Base-by-base conservation (phyloP, 1,284 basidiomycete genomes). In the Athelia psychrophila region DNA sequence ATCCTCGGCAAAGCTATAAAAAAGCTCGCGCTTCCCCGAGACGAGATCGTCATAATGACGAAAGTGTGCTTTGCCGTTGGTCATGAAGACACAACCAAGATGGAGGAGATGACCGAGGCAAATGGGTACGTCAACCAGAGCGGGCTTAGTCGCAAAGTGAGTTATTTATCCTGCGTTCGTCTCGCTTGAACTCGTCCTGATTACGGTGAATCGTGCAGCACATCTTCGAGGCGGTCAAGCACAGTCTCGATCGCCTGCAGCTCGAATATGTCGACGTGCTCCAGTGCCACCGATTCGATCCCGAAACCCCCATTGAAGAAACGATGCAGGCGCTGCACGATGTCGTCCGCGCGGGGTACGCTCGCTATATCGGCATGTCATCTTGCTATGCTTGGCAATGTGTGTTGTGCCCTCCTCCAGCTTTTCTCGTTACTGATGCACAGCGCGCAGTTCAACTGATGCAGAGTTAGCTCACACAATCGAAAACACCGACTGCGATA, bases 1-100 rank as follows among this genome's bases (percentile, higher is more conserved):
- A 81, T 91, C 55, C 76, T 93, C 33, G 91, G 92, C 4, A 86
- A 87, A 57, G 91, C 88, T 1, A 86, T 95, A 69, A 88, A 86
- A 60, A 61, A 86, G 56, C 75, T 82, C 55, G 69, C 84, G 24
- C 74, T 93, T 16, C 87, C 87, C 16, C 80, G 91, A 9, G 83
- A 86, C 20, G 83, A 87, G 58, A 81, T 92, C 22, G 88, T 92
- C 15, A 79, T 92, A 27, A 75, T 92, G 73, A 91, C 88, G 32
- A 92, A 93, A 72, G 83, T 82, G 33, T 51, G 27, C 25, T 36
- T 45, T 22, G 25, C 54, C 9, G 51, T 52, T 22, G 51, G 50
- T 4, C 45, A 52, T 10, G 40, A 48, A 24, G 24, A 36, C 20
- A 18, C 6, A 5, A 51, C 38, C 30, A 19, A 22, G 22, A 6